Evolutionary conservation across 2,329 filamentous ascomycete species (phyloP), one percentile per base, ranked within the genome.

Genomic region (Fusarium sp.): DNA sequence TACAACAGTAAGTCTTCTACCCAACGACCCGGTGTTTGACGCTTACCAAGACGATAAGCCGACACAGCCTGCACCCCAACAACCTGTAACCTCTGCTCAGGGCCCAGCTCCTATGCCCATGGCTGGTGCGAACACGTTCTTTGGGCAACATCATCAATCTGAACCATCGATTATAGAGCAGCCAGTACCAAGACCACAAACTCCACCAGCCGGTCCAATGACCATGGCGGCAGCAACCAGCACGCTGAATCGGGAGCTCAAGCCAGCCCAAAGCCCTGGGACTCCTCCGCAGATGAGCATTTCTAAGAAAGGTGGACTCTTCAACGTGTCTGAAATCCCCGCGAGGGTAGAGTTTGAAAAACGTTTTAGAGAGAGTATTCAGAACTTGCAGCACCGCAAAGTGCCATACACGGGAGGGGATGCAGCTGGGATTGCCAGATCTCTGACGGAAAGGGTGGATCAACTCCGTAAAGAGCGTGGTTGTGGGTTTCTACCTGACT

Each of bases 61-160:
- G 9, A 21, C 8, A 21, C 36, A 17, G 25, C 17, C 53, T 23
- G 41, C 47, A 11, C 43, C 4, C 17, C 57, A 60, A 27, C 61
- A 58, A 37, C 27, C 31, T 37, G 8, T 19, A 7, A 17, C 36
- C n/a, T 27, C 39, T 37, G 36, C 17, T 6, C 38, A 45, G n/a
- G 57, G 59, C 9, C 41, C 66, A 14, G 57, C 57, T 1, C 74
- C 73, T 9, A 60, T 73, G 53, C 76, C 76, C 4, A 71, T 78
- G 25, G 60, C 66, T 10, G 72, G 76, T 35, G 65, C 76, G 15
- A 74, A 77, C 43, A 78, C 76, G 3, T 77, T 70, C 51, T 76
- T 79, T 57, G 72, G 72, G 38, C 37, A 61, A 32, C 9, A 62
- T 42, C 38, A 32, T 9, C 39, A 31, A 38, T 14, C 21, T 29